Percentiles rank a stretch among this genome's conserved stretches.
These are phyloP conservation scores for Penicillium chermesinum DNA, from an alignment of 495 filamentous ascomycete genomes.

Conservation along the genomic window DNA sequence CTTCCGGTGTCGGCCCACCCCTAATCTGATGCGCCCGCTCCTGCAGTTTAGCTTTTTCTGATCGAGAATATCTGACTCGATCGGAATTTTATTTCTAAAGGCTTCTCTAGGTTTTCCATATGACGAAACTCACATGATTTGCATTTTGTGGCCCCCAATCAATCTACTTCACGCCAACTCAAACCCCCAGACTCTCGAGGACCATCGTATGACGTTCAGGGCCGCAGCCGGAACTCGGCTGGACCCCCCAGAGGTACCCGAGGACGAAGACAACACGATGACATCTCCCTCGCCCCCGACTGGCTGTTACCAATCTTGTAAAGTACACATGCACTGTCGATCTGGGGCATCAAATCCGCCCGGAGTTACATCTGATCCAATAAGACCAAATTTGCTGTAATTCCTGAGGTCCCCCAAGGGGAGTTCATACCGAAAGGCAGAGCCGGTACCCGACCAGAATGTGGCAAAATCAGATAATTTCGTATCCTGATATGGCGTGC, in stretches of 20 bases:
- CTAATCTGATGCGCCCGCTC: neutral
- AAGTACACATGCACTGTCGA: constrained; percentile 19
- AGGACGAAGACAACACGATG: neutral
- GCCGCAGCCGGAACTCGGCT: neutral
- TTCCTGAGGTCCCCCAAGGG: neutral
- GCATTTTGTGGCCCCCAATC: neutral
- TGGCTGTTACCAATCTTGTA: neutral
- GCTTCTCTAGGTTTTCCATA: neutral
- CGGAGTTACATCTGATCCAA: neutral
- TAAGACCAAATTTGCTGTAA: neutral
- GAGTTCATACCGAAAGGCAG: neutral
- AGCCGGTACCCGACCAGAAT: constrained; percentile 10
- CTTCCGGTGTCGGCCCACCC: constrained; percentile 5
- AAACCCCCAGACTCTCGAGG: no score
- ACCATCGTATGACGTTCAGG: neutral
- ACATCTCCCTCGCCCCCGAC: constrained; percentile 5
- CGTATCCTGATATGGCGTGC: constrained; percentile 10
- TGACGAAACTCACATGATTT: neutral
- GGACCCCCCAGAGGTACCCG: neutral
- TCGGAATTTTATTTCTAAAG: neutral
- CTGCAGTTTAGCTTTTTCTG: neutral
- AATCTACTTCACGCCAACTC: no score
- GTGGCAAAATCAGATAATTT: constrained; percentile 31
- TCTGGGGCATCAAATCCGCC: constrained; percentile 11
- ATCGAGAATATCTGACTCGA: neutral